A percentile compares a stretch with the other conserved stretches of the same genome.
phyloP scores from a whole-genome alignment of 768 basidiomycete species.

The Termitomyces eurrhizus region DNA sequence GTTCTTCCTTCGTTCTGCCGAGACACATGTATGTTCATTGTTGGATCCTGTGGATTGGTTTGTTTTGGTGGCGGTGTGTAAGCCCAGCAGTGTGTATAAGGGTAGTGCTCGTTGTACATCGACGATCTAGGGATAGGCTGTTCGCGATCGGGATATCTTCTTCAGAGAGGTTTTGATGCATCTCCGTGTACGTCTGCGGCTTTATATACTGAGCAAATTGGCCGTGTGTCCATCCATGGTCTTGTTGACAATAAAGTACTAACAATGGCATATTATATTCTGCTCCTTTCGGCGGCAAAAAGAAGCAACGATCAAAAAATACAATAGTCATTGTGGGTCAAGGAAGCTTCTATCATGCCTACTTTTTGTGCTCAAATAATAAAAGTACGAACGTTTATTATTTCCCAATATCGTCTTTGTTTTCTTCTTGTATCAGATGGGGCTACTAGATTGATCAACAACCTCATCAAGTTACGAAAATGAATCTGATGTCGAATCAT shows the following conservation, averaged over 20 bases:
- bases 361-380: not conserved
- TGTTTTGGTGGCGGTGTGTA: not conserved
- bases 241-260: not conserved
- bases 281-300: not conserved
- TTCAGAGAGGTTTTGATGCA: not conserved
- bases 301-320: not conserved
- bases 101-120: slow-evolving; percentile 4
- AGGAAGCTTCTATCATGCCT: not conserved
- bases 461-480: not conserved
- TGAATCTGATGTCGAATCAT: not conserved
- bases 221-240: not conserved
- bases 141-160: not conserved
- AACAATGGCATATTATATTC: not conserved
- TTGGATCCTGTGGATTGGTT: not conserved
- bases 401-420: not conserved
- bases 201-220: not conserved
- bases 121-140: not conserved
- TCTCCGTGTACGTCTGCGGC: not conserved
- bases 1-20: too few relatives aligned
- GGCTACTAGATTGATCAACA: not conserved
- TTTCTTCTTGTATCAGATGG: not conserved
- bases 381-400: not conserved
- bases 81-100: not conserved
- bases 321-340: not conserved
- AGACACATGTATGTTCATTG: not conserved